Percentiles rank a stretch among this genome's conserved stretches.
Conservation (phyloP, 768 basidiomycete genomes). For the Auricularia sp. region DNA sequence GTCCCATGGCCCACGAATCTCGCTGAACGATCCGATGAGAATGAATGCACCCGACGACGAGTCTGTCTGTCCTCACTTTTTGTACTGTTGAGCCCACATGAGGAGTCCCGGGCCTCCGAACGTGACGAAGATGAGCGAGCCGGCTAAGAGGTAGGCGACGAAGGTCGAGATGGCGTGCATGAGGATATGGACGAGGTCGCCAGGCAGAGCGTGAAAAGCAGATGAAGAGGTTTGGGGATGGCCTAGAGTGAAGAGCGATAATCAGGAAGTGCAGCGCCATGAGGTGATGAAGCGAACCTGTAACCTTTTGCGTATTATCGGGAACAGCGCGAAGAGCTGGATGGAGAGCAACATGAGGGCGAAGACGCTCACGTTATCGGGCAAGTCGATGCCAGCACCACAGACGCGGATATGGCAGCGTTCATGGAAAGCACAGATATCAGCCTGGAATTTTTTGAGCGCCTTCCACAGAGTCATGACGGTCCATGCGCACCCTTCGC, state of each 20-base stretch:
- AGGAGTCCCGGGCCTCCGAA: constrained; percentile 66
- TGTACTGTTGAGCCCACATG: constrained; percentile 80
- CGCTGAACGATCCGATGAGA: constrained; percentile 36
- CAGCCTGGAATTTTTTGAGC: constrained; percentile 37
- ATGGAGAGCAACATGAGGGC: constrained; percentile 79
- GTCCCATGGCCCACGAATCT: constrained; percentile 87
- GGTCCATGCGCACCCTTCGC: constrained; percentile 22
- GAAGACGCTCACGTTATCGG: constrained; percentile 78
- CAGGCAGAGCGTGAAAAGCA: constrained; percentile 43
- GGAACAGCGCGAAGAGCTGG: constrained; percentile 75
- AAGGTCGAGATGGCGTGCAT: constrained; percentile 45
- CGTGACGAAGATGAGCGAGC: constrained; percentile 46
- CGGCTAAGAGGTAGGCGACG: constrained; percentile 42
- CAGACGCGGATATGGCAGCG: constrained; percentile 84
- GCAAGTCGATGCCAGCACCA: constrained; percentile 85
- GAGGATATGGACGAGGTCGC: constrained; percentile 41
- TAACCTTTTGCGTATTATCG: constrained; percentile 57
- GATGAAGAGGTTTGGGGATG: constrained; percentile 37
- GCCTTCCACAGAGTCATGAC: not conserved
- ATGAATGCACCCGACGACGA: constrained; percentile 7
- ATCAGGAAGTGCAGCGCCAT: constrained; percentile 5
- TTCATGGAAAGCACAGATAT: constrained; percentile 83
- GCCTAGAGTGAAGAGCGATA: constrained; percentile 8
- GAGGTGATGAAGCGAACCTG: constrained; percentile 7
- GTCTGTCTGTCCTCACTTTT: constrained; percentile 53